These are phyloP conservation scores for Blastobotrys muscicola DNA, from an alignment of 805 yeast species.

Conservation along the genomic window DNA sequence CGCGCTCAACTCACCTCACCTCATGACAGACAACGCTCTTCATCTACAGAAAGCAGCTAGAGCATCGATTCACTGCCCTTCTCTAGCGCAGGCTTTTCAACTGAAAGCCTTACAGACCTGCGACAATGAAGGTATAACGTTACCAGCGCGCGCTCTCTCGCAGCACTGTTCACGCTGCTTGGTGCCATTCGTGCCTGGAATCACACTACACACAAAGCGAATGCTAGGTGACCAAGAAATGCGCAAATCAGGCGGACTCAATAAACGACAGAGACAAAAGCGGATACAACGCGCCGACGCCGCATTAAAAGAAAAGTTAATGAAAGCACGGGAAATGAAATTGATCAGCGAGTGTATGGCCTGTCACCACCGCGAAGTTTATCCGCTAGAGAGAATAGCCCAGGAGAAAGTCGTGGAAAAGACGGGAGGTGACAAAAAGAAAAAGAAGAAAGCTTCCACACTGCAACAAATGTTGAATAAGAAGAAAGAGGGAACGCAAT, in stretches of 20 bases:
- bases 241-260: conserved; percentile 3
- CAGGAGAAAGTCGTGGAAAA: neutral
- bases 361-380: neutral
- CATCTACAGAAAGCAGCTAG: conserved; percentile 5
- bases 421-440: conserved; percentile 8
- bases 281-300: neutral
- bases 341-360: neutral
- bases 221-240: neutral
- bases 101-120: conserved; percentile 1
- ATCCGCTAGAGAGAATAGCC: neutral
- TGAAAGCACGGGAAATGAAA: neutral
- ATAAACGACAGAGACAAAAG: conserved; percentile 3
- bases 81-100: conserved; percentile 3
- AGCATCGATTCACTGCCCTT: neutral
- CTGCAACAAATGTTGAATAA: conserved; percentile 8
- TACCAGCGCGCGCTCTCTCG: conserved; percentile 1
- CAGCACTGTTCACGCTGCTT: conserved; percentile 5
- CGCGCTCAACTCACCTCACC: neutral
- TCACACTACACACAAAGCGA: neutral
- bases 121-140: neutral
- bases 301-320: neutral
- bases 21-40: neutral
- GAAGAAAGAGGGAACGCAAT: conserved; percentile 3
- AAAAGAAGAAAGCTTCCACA: conserved; percentile 8
- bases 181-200: conserved; percentile 7